A percentile compares a stretch with the other conserved stretches of the same genome.
Evolutionary conservation across 768 basidiomycete species (phyloP).

Genomic region (Serendipita indica): DNA sequence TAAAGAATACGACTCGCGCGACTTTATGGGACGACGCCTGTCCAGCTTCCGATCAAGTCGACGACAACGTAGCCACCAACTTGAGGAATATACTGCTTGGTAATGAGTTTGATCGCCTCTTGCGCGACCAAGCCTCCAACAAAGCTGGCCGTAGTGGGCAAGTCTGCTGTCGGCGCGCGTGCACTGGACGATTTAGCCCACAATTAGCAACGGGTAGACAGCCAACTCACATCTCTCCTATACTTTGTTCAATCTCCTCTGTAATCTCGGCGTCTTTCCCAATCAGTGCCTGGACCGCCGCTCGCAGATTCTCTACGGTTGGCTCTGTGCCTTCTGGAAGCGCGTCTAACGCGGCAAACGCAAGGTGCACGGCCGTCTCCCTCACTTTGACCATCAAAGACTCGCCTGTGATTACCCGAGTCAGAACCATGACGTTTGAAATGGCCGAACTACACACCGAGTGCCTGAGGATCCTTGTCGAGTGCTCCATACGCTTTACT

Average conservation of each 20-base stretch:
- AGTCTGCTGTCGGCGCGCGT: conserved; percentile 65
- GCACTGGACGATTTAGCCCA: conserved; percentile 30
- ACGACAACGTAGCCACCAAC: conserved; percentile 71
- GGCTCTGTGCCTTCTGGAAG: conserved; percentile 24
- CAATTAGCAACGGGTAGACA: conserved; percentile 10
- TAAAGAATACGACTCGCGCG: not conserved
- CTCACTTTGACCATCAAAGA: conserved; percentile 32
- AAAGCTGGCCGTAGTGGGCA: conserved; percentile 89
- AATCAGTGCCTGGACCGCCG: conserved; percentile 36
- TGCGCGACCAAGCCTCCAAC: conserved; percentile 90
- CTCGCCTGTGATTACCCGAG: conserved; percentile 24
- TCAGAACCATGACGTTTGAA: not conserved
- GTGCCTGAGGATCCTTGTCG: conserved; percentile 32
- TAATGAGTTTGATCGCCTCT: conserved; percentile 94
- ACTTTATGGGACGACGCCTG: conserved; percentile 29
- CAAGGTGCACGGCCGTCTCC: conserved; percentile 54
- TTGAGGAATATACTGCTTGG: conserved; percentile 78
- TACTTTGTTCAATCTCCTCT: conserved; percentile 34
- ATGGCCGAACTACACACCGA: conserved; percentile 34
- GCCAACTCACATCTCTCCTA: conserved; percentile 63
- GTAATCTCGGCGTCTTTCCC: conserved; percentile 37
- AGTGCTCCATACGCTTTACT: conserved; percentile 48
- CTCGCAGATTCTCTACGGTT: conserved; percentile 37
- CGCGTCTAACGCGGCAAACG: conserved; percentile 44
- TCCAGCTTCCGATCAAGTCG: conserved; percentile 72